Evolutionary conservation across 1,284 basidiomycete genomes (phyloP).

Genomic region (Bjerkandera adusta): DNA sequence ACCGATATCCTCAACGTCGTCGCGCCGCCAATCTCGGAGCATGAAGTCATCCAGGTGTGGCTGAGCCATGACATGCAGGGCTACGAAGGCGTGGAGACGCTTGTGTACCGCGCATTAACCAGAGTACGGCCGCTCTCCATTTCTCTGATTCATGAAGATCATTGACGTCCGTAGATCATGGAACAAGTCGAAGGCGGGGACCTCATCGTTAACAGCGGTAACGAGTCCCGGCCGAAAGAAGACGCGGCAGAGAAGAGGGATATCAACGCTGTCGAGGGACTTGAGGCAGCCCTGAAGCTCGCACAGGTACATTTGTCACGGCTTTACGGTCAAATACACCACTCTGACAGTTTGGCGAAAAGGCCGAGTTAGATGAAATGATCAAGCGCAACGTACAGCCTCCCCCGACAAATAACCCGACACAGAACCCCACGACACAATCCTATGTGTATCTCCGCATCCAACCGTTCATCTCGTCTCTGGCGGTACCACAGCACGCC

Average conservation of each 20-base stretch:
- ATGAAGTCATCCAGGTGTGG: slow-evolving; percentile 97
- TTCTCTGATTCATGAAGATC: background rate
- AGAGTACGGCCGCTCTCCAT: slow-evolving; percentile 49
- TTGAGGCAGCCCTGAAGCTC: slow-evolving; percentile 79
- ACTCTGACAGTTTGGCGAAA: slow-evolving; percentile 10
- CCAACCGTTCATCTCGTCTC: slow-evolving; percentile 77
- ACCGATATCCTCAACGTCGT: slow-evolving; percentile 94
- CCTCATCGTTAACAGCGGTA: slow-evolving; percentile 84
- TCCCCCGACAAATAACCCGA: slow-evolving; percentile 38
- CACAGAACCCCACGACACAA: slow-evolving; percentile 77
- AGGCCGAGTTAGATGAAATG: slow-evolving; percentile 81
- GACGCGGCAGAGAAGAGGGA: slow-evolving; percentile 51
- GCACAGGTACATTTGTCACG: slow-evolving; percentile 54
- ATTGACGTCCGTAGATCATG: slow-evolving; percentile 59
- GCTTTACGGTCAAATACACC: slow-evolving; percentile 1
- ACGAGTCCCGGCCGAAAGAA: slow-evolving; percentile 69
- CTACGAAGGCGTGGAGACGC: slow-evolving; percentile 92
- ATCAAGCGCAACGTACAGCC: slow-evolving; percentile 58
- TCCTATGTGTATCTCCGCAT: slow-evolving; percentile 93
- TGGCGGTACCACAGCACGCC: slow-evolving; percentile 38
- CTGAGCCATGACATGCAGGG: slow-evolving; percentile 96
- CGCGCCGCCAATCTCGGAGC: slow-evolving; percentile 96
- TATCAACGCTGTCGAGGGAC: slow-evolving; percentile 81
- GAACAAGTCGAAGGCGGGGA: slow-evolving; percentile 95
- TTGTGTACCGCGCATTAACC: slow-evolving; percentile 87